These are phyloP conservation scores for Ophiocordyceps camponoti-rufipedis DNA, from an alignment of 2,329 filamentous ascomycete species.

Conservation along the genomic window DNA sequence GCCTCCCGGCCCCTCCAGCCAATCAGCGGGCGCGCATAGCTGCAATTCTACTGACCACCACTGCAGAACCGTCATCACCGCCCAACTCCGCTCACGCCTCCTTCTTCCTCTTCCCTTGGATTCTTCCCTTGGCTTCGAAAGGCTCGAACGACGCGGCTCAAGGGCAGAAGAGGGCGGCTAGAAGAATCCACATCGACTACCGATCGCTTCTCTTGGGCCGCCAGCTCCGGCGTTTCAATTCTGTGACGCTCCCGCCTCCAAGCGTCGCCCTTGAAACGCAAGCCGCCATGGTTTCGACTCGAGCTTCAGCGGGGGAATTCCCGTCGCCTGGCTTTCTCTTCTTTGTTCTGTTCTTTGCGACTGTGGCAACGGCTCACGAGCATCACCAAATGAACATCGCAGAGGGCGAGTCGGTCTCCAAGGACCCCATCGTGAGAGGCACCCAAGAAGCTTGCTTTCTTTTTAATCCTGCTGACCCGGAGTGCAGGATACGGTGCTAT, in stretches of 20 bases:
- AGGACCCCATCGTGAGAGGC: constrained; percentile 51
- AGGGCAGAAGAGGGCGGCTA: not conserved
- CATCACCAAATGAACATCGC: constrained; percentile 35
- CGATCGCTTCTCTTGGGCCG: no score
- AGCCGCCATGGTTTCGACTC: constrained; percentile 6
- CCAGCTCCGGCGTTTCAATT: not conserved
- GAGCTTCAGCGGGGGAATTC: constrained; percentile 2
- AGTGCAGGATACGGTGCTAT: constrained; percentile 59
- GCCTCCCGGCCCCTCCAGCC: no score
- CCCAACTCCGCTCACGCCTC: no score
- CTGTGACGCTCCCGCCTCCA: not conserved
- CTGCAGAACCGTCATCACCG: no score
- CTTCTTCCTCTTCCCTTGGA: no score
- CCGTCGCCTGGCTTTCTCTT: constrained; percentile 5
- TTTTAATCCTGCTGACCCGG: constrained; percentile 7
- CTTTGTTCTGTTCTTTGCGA: constrained; percentile 8
- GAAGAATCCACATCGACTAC: no score
- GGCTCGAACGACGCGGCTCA: no score
- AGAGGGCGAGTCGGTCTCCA: constrained; percentile 50
- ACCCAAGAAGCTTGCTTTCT: not conserved
- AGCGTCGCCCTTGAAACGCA: not conserved
- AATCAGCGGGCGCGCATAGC: no score
- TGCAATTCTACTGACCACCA: no score
- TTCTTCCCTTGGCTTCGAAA: no score
- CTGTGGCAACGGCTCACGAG: constrained; percentile 23